These are phyloP conservation scores for Wallacemonas collosoma DNA, from an alignment of 208 protist species.

Conservation along the genomic window DNA sequence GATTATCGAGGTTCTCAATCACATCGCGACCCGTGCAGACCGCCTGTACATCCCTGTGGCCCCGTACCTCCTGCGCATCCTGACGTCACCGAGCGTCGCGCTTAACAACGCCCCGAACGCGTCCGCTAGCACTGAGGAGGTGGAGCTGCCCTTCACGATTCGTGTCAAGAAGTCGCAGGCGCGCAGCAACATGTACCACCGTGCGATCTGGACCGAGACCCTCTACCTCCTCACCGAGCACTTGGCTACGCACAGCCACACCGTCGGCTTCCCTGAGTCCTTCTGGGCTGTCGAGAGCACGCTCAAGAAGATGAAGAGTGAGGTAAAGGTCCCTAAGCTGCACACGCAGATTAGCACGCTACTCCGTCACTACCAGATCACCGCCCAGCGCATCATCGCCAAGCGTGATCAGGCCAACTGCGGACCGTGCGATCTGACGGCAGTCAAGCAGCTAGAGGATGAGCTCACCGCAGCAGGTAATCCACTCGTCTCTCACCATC, in stretches of 20 bases:
- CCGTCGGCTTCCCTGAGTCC: slow-evolving; percentile 93
- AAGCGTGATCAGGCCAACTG: slow-evolving; percentile 77
- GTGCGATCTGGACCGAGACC: slow-evolving; percentile 69
- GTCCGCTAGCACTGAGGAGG: slow-evolving; percentile 39
- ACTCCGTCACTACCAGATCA: slow-evolving; percentile 79
- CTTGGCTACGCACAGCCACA: slow-evolving; percentile 81
- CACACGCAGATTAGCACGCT: slow-evolving; percentile 72
- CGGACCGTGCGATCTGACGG: slow-evolving; percentile 80
- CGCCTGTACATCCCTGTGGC: slow-evolving; percentile 93
- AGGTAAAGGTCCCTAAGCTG: slow-evolving; percentile 85
- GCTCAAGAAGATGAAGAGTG: slow-evolving; percentile 79
- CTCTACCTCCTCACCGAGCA: slow-evolving; percentile 92
- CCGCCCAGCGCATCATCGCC: slow-evolving; percentile 57
- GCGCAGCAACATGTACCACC: slow-evolving; percentile 73
- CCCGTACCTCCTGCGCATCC: slow-evolving; percentile 92
- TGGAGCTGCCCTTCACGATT: slow-evolving; percentile 88
- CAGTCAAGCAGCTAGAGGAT: slow-evolving; percentile 85
- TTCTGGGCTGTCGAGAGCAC: slow-evolving; percentile 88
- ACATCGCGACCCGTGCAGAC: slow-evolving; percentile 83
- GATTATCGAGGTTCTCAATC: slow-evolving; percentile 92
- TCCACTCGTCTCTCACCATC: slow-evolving; percentile 65
- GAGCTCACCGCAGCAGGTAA: slow-evolving; percentile 55
- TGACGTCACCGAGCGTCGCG: slow-evolving; percentile 85
- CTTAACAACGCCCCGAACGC: slow-evolving; percentile 43
- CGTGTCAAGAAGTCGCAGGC: slow-evolving; percentile 90